These are phyloP conservation scores for Pythium dissotocum DNA, from an alignment of 352 stramenopile species.

Conservation along the genomic window DNA sequence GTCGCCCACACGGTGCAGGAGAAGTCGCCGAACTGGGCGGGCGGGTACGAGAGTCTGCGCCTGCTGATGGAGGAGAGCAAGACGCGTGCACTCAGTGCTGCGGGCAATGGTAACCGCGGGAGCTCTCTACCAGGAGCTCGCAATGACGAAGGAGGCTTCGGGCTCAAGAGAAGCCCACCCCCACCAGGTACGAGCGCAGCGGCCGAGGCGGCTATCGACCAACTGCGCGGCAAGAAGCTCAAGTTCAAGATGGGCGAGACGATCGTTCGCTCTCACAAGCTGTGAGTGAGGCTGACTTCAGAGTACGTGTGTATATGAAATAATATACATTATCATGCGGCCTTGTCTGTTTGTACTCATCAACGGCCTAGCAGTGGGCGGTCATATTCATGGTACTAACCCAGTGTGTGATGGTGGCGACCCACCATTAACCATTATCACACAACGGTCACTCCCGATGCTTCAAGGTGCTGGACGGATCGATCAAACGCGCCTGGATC, in stretches of 20 bases:
- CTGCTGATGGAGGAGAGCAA: constrained; percentile 87
- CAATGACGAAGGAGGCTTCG: constrained; percentile 21
- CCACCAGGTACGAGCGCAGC: constrained; percentile 27
- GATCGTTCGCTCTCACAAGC: constrained; percentile 76
- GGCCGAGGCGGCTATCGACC: constrained; percentile 55
- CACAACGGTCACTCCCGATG: too few species aligned
- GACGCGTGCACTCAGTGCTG: constrained; percentile 41
- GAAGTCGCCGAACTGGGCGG: constrained; percentile 73
- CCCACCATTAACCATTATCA: too few species aligned
- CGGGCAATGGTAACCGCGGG: constrained; percentile 6
- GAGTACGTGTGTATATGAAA: too few species aligned
- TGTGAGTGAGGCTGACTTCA: constrained; percentile 34
- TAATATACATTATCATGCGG: too few species aligned
- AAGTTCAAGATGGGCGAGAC: constrained; percentile 86
- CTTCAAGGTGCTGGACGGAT: too few species aligned
- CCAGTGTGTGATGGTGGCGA: too few species aligned
- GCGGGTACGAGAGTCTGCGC: constrained; percentile 79
- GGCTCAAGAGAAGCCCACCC: constrained; percentile 29
- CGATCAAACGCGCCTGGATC: too few species aligned
- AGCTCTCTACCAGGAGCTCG: constrained; percentile 19
- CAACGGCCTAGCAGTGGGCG: too few species aligned
- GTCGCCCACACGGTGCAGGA: constrained; percentile 84
- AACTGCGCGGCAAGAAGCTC: constrained; percentile 84
- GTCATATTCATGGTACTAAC: too few species aligned
- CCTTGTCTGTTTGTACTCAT: too few species aligned